Conservation (phyloP, 192 early-diverging fungal species). For the Backusella circina region DNA sequence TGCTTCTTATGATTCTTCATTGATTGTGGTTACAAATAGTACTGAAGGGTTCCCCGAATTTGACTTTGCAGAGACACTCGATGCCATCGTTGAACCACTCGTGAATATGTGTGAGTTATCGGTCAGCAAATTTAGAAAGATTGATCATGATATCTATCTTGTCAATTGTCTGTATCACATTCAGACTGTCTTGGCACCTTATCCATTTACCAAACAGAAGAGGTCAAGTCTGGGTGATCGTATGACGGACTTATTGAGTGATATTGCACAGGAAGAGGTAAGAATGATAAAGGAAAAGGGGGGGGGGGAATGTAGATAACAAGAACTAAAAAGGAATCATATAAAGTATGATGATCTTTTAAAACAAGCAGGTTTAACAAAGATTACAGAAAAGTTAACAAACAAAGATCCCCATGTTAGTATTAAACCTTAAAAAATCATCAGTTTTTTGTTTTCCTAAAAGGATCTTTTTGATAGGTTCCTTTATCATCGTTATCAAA, state of each 20-base stretch:
- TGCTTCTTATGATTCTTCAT: conserved; percentile 74
- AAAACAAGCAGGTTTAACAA: conserved; percentile 59
- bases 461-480: conserved; percentile 32
- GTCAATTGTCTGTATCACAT: conserved; percentile 73
- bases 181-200: conserved; percentile 63
- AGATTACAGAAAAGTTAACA: conserved; percentile 48
- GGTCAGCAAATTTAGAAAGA: conserved; percentile 40
- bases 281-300: too few species aligned
- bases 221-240: conserved; percentile 53
- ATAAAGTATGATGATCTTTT: conserved; percentile 57
- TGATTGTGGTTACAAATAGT: conserved; percentile 47
- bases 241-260: conserved; percentile 60
- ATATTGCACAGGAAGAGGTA: conserved; percentile 66
- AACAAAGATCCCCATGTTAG: conserved; percentile 53
- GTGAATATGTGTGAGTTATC: conserved; percentile 66
- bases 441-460: neutral
- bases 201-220: conserved; percentile 59
- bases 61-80: conserved; percentile 64
- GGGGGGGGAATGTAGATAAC: too few species aligned
- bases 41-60: conserved; percentile 32
- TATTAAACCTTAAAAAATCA: neutral
- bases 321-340: too few species aligned
- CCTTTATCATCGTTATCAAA: conserved; percentile 52
- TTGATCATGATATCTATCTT: conserved; percentile 70
- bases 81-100: conserved; percentile 69